phyloP scores from a whole-genome alignment of 2,329 filamentous ascomycete genomes.

The Golovinomyces cichoracearum region DNA sequence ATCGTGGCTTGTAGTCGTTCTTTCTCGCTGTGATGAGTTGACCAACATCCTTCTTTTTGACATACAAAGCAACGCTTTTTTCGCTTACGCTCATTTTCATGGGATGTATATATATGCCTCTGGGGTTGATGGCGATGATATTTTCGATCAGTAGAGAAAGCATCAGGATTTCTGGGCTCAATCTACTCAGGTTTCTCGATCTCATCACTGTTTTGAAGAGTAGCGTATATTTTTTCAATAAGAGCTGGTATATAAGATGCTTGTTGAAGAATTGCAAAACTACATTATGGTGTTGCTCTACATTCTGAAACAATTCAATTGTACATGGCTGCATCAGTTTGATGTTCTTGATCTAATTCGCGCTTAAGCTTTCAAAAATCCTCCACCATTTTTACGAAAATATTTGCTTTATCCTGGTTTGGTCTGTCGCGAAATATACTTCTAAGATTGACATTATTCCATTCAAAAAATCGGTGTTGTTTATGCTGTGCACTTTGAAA shows the following conservation, averaged over 20 bases:
- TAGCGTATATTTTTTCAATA: too few species aligned
- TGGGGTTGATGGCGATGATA: not conserved
- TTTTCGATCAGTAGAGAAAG: not conserved
- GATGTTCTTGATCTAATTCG: not conserved
- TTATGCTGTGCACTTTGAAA: not conserved
- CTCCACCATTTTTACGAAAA: not conserved
- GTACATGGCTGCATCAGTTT: not conserved
- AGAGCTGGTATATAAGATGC: not conserved
- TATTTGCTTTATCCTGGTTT: not conserved
- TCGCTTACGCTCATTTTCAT: slow-evolving; percentile 1
- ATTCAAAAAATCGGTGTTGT: not conserved
- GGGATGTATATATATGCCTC: not conserved
- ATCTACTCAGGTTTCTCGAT: not conserved
- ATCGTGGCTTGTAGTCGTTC: not conserved
- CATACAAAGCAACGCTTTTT: not conserved
- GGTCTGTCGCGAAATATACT: not conserved
- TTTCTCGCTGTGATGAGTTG: not conserved
- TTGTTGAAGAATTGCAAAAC: not conserved
- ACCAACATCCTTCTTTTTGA: not conserved
- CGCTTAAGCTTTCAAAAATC: not conserved
- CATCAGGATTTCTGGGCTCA: not conserved
- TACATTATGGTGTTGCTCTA: not conserved
- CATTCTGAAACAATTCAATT: not conserved
- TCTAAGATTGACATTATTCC: not conserved
- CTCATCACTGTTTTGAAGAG: not conserved